Base-by-base conservation (phyloP, 179 eudicot genomes). In the Silene coronaria region DNA sequence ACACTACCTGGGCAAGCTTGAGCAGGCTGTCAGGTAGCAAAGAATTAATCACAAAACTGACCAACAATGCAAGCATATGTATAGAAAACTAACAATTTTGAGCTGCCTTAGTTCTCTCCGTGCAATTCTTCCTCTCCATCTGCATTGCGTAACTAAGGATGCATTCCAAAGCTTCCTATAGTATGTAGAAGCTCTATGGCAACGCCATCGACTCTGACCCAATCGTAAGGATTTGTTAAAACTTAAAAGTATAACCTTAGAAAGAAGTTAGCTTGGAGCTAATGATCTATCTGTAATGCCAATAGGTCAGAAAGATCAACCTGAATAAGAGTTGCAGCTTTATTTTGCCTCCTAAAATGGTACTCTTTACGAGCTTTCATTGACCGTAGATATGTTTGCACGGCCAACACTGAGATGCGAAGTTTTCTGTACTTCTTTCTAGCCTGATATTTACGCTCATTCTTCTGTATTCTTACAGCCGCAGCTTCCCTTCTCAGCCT, bases 61-160 rank as follows among this genome's bases (percentile, higher is more conserved):
- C 46, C 24, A 75, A 45, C 59, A 71, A 36, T 34, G 26, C 69
- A 62, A 73, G 60, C 9, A 55, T 2, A 63, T 28, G 63, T 22
- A 42, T 4, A 23, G 59, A n/a, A 55, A 61, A 74, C 85, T 77
- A 14, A 95, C 99, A 93, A 89, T 89, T 86, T 92, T 95, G 78
- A 92, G 97, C 87, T 82, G 86, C 77, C 92, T 85, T 72, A 95
- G 78, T 76, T 95, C 91, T 81, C 72, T 82, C 79, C 84, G 87
- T 36, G 89, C 99, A 61, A 84, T 69, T 85, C 73, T 88, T 75
- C 95, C 96, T 75, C 99, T 90, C 99, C 97, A 90, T 80, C 91
- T 87, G 88, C 96, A 87, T 75, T 95, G 99, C 61, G 96, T 72
- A 80, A 83, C 76, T 72, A 92, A 53, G 75, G 88, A 79, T 82